A percentile compares a stretch with the other conserved stretches of the same genome.
These are phyloP conservation scores for Suillus clintonianus DNA, from an alignment of 768 basidiomycete genomes.

Conservation along the genomic window DNA sequence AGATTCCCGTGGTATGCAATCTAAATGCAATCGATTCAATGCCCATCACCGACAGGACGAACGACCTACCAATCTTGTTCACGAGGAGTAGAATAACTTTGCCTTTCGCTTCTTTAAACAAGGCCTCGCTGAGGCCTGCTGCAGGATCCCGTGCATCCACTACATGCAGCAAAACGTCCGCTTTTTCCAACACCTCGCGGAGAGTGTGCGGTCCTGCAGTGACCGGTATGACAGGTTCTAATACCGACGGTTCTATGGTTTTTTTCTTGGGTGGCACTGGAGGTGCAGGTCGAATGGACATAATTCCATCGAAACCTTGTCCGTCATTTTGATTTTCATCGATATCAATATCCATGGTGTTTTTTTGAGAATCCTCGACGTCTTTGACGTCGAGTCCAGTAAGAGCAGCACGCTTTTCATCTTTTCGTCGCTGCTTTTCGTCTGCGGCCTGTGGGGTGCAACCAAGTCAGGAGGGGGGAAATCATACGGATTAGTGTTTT, in stretches of 20 bases:
- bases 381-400: constrained; percentile 32
- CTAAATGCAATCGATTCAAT: constrained; percentile 37
- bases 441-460: constrained; percentile 61
- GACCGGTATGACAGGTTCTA: constrained; percentile 21
- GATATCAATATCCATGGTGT: constrained; percentile 30
- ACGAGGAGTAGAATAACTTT: constrained; percentile 66
- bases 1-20: constrained; percentile 78
- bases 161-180: constrained; percentile 80
- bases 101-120: constrained; percentile 41
- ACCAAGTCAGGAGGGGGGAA: background rate
- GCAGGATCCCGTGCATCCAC: constrained; percentile 85
- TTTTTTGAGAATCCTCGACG: constrained; percentile 23
- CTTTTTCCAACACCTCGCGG: constrained; percentile 60
- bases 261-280: constrained; percentile 4
- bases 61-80: constrained; percentile 80
- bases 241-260: background rate
- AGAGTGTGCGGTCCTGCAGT: constrained; percentile 29
- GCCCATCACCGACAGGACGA: background rate
- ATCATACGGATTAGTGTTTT: constrained; percentile 4
- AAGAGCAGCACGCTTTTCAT: constrained; percentile 55
- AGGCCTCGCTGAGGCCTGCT: constrained; percentile 69
- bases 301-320: constrained; percentile 41
- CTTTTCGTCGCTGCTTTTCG: constrained; percentile 68
- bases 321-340: constrained; percentile 31
- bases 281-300: constrained; percentile 17